phyloP scores from a whole-genome alignment of 192 early-diverging fungal genomes.

The Entomortierella beljakovae region DNA sequence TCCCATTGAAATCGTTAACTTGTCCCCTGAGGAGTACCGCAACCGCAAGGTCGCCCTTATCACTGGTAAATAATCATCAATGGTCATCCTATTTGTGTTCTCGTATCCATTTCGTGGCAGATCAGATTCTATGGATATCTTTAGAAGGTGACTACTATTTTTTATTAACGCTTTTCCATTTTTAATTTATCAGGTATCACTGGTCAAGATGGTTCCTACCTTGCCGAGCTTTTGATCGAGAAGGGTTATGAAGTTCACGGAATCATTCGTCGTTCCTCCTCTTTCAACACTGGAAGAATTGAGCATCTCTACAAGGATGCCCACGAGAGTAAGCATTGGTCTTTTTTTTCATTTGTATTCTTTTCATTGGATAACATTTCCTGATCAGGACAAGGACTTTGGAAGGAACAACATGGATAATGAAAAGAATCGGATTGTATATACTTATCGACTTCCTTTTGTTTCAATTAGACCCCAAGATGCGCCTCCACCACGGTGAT shows the following conservation, averaged over 20 bases:
- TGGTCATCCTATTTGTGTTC: neutral
- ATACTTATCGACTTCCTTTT: neutral
- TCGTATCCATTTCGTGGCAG: neutral
- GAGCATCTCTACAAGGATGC: conserved; percentile 80
- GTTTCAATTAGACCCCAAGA: conserved; percentile 59
- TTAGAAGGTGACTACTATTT: too few species aligned
- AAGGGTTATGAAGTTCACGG: conserved; percentile 86
- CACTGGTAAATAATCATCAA: conserved; percentile 57
- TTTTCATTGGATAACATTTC: conserved; percentile 21
- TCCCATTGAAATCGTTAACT: conserved; percentile 47
- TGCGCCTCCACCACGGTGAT: conserved; percentile 84
- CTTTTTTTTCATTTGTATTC: neutral
- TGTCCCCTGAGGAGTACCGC: conserved; percentile 67
- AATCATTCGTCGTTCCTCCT: conserved; percentile 83
- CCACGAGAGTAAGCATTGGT: conserved; percentile 63
- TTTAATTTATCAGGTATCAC: conserved; percentile 69
- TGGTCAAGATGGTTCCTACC: conserved; percentile 83
- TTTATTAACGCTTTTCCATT: neutral
- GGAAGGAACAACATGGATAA: too few species aligned
- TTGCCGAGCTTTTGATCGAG: conserved; percentile 74
- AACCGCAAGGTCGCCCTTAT: conserved; percentile 70
- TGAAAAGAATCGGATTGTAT: neutral
- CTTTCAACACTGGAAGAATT: conserved; percentile 85
- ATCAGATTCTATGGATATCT: too few species aligned
- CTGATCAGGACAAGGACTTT: neutral